These are phyloP conservation scores for Metarhizium humberi DNA, from an alignment of 2,329 filamentous ascomycete species.

Conservation along the genomic window DNA sequence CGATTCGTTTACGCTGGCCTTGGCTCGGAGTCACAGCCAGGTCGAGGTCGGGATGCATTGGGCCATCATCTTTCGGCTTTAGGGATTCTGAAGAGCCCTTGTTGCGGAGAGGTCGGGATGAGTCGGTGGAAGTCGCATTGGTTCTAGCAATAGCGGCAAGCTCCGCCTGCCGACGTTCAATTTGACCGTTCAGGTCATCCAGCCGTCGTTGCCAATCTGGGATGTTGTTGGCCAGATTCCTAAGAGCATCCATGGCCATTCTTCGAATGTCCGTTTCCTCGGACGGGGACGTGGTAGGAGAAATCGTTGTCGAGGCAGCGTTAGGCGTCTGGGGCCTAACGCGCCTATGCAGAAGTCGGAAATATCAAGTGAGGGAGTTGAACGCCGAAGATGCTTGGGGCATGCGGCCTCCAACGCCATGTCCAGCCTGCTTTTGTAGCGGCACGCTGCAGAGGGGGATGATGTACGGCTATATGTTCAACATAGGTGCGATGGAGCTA, in stretches of 20 bases:
- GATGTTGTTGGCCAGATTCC: conserved; percentile 43
- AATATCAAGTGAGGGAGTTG: background rate
- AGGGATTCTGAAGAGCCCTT: conserved; percentile 46
- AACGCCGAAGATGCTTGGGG: background rate
- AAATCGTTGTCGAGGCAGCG: conserved; percentile 14
- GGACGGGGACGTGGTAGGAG: conserved; percentile 19
- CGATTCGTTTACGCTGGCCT: conserved; percentile 2
- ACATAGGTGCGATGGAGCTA: background rate
- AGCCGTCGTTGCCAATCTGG: conserved; percentile 52
- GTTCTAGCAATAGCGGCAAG: conserved; percentile 37
- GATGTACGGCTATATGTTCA: background rate
- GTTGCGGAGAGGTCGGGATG: conserved; percentile 36
- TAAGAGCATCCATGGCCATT: conserved; percentile 47
- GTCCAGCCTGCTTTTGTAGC: background rate
- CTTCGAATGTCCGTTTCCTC: conserved; percentile 19
- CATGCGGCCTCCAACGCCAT: background rate
- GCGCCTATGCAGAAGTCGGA: conserved; percentile 9
- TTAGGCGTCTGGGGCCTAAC: conserved; percentile 23
- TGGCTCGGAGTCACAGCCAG: background rate
- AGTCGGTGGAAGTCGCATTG: conserved; percentile 14
- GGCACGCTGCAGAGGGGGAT: background rate
- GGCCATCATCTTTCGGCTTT: conserved; percentile 36
- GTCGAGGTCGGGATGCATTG: conserved; percentile 13
- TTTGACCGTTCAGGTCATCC: conserved; percentile 51
- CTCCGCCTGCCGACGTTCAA: conserved; percentile 51